Evolutionary conservation across 2,329 filamentous ascomycete genomes (phyloP).

Genomic region (Triangularia setosa): DNA sequence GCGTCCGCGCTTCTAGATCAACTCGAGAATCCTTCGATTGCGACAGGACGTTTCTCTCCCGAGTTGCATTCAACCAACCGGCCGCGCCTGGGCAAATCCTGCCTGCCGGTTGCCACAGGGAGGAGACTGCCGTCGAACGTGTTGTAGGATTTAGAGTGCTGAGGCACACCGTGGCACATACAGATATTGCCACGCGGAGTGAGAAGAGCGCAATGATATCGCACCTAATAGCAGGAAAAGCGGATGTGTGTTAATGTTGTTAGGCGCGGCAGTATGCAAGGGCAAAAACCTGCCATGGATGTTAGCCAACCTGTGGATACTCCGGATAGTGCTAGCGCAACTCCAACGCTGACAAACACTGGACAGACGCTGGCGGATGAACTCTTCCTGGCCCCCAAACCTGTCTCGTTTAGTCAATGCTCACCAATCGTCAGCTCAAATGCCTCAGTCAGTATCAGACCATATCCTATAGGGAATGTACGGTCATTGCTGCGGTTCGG

Average conservation of each 20-base stretch:
- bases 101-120: background rate
- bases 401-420: background rate
- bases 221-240: background rate
- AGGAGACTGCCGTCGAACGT: background rate
- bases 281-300: background rate
- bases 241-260: background rate
- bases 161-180: constrained; percentile 21
- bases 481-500: background rate
- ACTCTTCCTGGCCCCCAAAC: background rate
- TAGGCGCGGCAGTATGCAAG: background rate
- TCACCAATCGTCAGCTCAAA: background rate
- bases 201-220: background rate
- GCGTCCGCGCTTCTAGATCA: background rate
- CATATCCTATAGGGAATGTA: background rate
- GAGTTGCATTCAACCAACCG: background rate
- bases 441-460: background rate
- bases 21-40: constrained; percentile 8
- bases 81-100: background rate
- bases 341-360: background rate
- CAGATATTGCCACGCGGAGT: background rate
- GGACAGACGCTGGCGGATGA: background rate
- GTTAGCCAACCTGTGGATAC: background rate
- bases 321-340: background rate
- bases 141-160: constrained; percentile 26
- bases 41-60: background rate